A percentile compares a stretch with the other conserved stretches of the same genome.
Evolutionary conservation across 1,284 basidiomycete genomes (phyloP).

Genomic region (Gomphus bonarii): DNA sequence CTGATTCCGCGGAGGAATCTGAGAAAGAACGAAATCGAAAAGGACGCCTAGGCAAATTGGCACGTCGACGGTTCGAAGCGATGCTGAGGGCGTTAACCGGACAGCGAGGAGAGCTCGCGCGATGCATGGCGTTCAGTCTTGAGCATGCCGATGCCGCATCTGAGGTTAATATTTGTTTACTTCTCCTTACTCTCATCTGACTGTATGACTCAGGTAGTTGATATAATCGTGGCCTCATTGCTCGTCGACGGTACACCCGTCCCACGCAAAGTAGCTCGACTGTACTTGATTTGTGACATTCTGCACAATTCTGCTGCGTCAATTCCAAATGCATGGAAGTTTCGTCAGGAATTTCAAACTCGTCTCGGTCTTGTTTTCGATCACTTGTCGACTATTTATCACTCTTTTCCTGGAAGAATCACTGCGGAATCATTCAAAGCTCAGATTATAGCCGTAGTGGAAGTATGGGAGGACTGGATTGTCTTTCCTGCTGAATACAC

Average conservation of each 20-base stretch:
- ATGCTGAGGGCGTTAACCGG: slow-evolving; percentile 85
- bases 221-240: slow-evolving; percentile 78
- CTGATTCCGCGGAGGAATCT: slow-evolving; percentile 90
- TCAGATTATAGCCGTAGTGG: slow-evolving; percentile 76
- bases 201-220: slow-evolving; percentile 50
- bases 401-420: slow-evolving; percentile 85
- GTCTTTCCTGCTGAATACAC: slow-evolving; percentile 83
- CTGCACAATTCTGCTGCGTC: slow-evolving; percentile 91
- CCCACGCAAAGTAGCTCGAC: slow-evolving; percentile 89
- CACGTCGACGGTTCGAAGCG: slow-evolving; percentile 74
- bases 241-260: slow-evolving; percentile 83
- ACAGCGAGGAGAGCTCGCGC: slow-evolving; percentile 82
- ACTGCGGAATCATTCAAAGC: slow-evolving; percentile 91
- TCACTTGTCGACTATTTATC: slow-evolving; percentile 86
- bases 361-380: slow-evolving; percentile 85
- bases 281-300: slow-evolving; percentile 95
- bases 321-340: slow-evolving; percentile 88
- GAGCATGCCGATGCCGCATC: slow-evolving; percentile 91
- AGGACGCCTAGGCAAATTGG: slow-evolving; percentile 64
- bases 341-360: slow-evolving; percentile 83
- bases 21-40: slow-evolving; percentile 75
- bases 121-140: slow-evolving; percentile 92
- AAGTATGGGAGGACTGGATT: slow-evolving; percentile 96
- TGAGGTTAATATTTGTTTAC: slow-evolving; percentile 42
- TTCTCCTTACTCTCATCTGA: slow-evolving; percentile 11